Evolutionary conservation across 169 alveolate species (phyloP).

Genomic region (Plasmodium adleri): DNA sequence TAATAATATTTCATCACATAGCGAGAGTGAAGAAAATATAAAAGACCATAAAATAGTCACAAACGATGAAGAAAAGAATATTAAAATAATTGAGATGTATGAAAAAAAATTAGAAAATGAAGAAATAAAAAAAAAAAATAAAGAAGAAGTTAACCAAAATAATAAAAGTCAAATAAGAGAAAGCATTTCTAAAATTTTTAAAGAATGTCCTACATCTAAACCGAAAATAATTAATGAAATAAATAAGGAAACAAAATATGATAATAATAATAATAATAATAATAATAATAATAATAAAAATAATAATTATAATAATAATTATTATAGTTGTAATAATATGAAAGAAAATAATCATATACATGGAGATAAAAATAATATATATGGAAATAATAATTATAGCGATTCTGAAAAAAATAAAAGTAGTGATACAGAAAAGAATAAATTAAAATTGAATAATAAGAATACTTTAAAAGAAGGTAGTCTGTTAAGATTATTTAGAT

Average conservation of each 20-base stretch:
- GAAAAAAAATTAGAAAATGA: conserved; percentile 9
- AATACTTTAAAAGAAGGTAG: conserved; percentile 86
- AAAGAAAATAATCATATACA: not conserved
- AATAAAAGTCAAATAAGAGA: conserved; percentile 23
- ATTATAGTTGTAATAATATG: not conserved
- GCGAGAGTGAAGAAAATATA: not conserved
- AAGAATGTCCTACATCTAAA: conserved; percentile 49
- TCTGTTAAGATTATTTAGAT: conserved; percentile 89
- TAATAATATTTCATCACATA: not conserved
- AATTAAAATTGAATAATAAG: conserved; percentile 8
- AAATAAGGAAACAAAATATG: not conserved
- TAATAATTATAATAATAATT: not conserved
- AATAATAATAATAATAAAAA: not conserved
- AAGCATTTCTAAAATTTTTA: conserved; percentile 36
- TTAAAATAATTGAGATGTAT: conserved; percentile 9
- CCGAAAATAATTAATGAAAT: conserved; percentile 65
- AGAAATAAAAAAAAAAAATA: not conserved
- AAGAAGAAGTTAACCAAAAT: not conserved
- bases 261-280: not conserved
- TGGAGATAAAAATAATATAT: no score
- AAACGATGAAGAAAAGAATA: not conserved
- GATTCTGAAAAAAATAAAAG: not conserved
- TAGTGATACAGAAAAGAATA: conserved; percentile 6
- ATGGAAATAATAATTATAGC: not conserved
- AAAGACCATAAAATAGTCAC: not conserved